Conservation (phyloP, 192 early-diverging fungal species). For the Coemansia umbellata region DNA sequence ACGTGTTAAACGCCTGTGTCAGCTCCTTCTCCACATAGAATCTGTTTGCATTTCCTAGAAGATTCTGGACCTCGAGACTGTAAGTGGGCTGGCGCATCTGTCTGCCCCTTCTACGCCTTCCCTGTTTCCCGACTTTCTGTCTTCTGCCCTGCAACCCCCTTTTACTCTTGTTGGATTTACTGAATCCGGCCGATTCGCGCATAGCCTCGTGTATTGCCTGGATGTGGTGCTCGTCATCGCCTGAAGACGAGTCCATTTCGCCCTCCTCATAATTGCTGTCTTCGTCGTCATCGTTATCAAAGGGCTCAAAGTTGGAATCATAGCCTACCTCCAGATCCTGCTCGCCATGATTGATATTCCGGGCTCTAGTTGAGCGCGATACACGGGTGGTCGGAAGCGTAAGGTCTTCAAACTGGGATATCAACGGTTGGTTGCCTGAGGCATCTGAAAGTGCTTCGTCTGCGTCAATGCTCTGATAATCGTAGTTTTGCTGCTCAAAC, state of each 20-base stretch:
- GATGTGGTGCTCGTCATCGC: constrained; percentile 25
- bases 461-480: not conserved
- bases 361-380: not conserved
- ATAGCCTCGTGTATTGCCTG: constrained; percentile 10
- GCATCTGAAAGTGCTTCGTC: not conserved
- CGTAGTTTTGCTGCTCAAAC: not conserved
- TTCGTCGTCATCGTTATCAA: constrained; percentile 21
- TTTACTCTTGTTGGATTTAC: not conserved
- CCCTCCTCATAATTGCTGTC: constrained; percentile 31
- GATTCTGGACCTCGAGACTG: constrained; percentile 51
- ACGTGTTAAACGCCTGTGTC: constrained; percentile 63
- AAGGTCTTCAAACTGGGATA: not conserved
- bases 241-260: constrained; percentile 7
- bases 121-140: not conserved
- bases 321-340: not conserved
- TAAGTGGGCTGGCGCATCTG: constrained; percentile 4
- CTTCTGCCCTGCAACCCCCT: not conserved
- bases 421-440: not conserved
- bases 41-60: constrained; percentile 75
- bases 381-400: not conserved
- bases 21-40: constrained; percentile 70
- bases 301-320: not conserved
- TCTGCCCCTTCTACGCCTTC: not conserved
- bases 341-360: not conserved
- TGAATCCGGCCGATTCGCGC: constrained; percentile 18